phyloP scores from a whole-genome alignment of 306 rosid species.

The Rubus parviflorus region DNA sequence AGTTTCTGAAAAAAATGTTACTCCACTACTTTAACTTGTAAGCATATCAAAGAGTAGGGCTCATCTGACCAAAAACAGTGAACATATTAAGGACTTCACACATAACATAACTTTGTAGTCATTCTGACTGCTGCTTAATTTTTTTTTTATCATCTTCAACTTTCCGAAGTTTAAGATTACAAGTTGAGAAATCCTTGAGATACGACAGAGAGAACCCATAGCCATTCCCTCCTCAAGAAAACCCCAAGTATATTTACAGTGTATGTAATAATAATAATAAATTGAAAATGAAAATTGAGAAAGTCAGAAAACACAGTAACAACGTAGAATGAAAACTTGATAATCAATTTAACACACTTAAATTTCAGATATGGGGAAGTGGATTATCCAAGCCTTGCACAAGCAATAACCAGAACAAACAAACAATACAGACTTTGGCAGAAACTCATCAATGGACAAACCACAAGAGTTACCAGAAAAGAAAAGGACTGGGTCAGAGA shows the following conservation, averaged over 20 bases:
- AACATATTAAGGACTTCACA: not conserved
- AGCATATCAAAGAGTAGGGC: not conserved
- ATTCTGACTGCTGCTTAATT: not conserved
- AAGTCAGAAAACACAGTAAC: not conserved
- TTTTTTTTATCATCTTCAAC: not conserved
- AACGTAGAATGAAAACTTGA: not conserved
- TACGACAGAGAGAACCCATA: not conserved
- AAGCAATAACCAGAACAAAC: not conserved
- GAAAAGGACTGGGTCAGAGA: slow-evolving; percentile 13
- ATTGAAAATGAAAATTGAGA: not conserved
- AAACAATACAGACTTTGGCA: not conserved
- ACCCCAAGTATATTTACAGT: not conserved
- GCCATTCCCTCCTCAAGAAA: not conserved
- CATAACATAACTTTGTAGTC: not conserved
- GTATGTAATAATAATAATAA: too few relatives aligned
- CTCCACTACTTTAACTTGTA: not conserved
- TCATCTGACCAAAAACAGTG: not conserved
- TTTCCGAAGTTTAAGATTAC: not conserved
- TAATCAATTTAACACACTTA: not conserved
- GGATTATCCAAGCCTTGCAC: not conserved
- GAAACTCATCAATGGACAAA: not conserved
- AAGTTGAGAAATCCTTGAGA: not conserved
- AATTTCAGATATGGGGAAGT: not conserved
- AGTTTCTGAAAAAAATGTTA: not conserved
- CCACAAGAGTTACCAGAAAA: slow-evolving; percentile 2